These are phyloP conservation scores for Chlorella sp. DNA, from an alignment of 139 green algal genomes.

Conservation along the genomic window DNA sequence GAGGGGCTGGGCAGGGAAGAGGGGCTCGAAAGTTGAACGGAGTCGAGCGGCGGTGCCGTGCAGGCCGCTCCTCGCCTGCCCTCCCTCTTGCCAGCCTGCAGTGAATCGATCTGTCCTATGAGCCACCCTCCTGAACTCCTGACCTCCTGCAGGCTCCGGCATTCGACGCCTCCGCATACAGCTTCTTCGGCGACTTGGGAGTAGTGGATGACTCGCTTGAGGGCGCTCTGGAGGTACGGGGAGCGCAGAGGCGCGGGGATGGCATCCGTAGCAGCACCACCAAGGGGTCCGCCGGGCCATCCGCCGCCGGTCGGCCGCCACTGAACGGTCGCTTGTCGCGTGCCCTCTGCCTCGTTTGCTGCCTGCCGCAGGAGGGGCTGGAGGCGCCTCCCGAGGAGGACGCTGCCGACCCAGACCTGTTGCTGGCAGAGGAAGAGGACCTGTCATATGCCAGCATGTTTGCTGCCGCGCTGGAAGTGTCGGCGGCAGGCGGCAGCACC, in stretches of 20 bases:
- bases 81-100: no score
- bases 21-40: slow-evolving; percentile 1
- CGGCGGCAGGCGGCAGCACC: not conserved
- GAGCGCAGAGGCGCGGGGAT: no score
- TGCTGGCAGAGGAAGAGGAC: slow-evolving; percentile 62
- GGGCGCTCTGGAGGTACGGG: slow-evolving; percentile 63
- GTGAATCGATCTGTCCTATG: no score
- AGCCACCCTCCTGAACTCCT: not conserved
- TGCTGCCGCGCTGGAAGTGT: slow-evolving; percentile 23
- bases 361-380: slow-evolving; percentile 69
- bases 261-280: no score
- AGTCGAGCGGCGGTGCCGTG: not conserved
- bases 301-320: no score
- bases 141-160: not conserved
- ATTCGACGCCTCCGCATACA: slow-evolving; percentile 50
- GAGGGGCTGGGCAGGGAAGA: not conserved
- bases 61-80: not conserved
- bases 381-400: slow-evolving; percentile 71
- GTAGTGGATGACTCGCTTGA: slow-evolving; percentile 53
- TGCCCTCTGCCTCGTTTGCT: not conserved
- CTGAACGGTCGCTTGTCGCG: no score
- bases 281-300: not conserved
- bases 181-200: slow-evolving; percentile 73
- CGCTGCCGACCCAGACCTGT: slow-evolving; percentile 34
- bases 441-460: slow-evolving; percentile 75